Percentiles rank a stretch among this genome's conserved stretches.
Evolutionary conservation across 306 rosid genomes (phyloP).

Genomic region (Quercus dentata): DNA sequence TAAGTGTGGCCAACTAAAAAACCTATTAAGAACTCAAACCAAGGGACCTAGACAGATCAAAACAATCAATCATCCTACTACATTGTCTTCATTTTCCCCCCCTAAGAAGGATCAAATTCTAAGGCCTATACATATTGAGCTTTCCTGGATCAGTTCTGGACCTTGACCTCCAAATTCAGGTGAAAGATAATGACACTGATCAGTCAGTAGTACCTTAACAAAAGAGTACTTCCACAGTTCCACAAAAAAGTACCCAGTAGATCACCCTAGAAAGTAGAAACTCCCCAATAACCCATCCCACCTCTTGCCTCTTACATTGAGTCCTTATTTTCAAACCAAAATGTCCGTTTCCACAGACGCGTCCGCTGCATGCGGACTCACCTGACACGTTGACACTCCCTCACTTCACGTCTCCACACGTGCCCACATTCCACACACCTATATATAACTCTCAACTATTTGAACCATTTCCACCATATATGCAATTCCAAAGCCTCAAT

Average conservation of each 20-base stretch:
- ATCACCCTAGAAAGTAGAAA: not conserved
- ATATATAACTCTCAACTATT: not conserved
- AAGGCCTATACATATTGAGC: too few relatives aligned
- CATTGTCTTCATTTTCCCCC: too few relatives aligned
- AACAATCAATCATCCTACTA: too few relatives aligned
- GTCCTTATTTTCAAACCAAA: not conserved
- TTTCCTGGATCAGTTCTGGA: too few relatives aligned
- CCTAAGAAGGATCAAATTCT: too few relatives aligned
- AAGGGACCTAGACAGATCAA: too few relatives aligned
- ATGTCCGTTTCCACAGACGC: constrained; percentile 9
- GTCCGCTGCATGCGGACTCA: constrained; percentile 23
- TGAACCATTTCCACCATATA: not conserved
- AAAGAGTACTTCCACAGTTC: not conserved
- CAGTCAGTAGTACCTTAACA: not conserved
- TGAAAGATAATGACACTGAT: not conserved
- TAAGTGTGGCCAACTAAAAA: too few relatives aligned
- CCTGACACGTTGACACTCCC: constrained; percentile 22
- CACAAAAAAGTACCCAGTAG: not conserved
- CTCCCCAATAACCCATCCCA: not conserved
- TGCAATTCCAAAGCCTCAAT: not conserved
- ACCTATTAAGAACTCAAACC: too few relatives aligned
- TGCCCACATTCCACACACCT: constrained; percentile 7
- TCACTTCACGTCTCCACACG: constrained; percentile 30
- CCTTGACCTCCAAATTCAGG: not conserved
- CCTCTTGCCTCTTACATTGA: not conserved